phyloP scores from a whole-genome alignment of 768 basidiomycete genomes.

The Lactarius hatsudake region DNA sequence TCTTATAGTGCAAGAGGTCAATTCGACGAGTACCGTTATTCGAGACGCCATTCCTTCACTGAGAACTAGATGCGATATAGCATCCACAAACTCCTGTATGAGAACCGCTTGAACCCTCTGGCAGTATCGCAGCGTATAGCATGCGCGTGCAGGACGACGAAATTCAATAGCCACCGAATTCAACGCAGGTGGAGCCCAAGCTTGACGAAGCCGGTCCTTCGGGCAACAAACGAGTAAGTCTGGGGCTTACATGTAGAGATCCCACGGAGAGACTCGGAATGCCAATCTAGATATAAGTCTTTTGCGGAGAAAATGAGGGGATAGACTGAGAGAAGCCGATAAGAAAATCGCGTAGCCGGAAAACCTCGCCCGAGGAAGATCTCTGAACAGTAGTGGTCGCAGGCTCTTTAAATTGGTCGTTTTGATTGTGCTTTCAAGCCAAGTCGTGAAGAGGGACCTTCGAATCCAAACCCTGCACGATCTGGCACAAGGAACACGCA shows the following conservation, averaged over 20 bases:
- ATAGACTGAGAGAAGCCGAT: not conserved
- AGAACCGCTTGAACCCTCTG: not conserved
- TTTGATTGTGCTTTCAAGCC: not conserved
- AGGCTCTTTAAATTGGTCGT: not conserved
- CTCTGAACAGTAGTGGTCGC: not conserved
- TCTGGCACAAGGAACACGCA: not conserved
- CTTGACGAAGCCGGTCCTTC: not conserved
- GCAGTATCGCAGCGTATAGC: not conserved
- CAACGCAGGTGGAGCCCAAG: not conserved
- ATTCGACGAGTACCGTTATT: not conserved
- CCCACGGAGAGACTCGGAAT: not conserved
- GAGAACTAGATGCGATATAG: not conserved
- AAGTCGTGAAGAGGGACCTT: not conserved
- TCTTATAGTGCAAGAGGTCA: not conserved
- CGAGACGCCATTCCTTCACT: not conserved
- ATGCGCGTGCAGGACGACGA: not conserved
- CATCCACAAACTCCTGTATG: not conserved
- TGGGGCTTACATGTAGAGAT: not conserved
- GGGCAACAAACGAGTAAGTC: not conserved
- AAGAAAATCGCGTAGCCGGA: too few relatives aligned
- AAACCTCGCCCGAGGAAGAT: too few relatives aligned
- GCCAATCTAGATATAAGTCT: not conserved
- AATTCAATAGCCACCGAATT: not conserved
- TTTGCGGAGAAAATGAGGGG: not conserved
- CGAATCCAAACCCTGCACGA: not conserved